Percentiles rank a stretch among this genome's conserved stretches.
Evolutionary conservation across 495 filamentous ascomycete genomes (phyloP).

Genomic region (Aspergillus diversus): DNA sequence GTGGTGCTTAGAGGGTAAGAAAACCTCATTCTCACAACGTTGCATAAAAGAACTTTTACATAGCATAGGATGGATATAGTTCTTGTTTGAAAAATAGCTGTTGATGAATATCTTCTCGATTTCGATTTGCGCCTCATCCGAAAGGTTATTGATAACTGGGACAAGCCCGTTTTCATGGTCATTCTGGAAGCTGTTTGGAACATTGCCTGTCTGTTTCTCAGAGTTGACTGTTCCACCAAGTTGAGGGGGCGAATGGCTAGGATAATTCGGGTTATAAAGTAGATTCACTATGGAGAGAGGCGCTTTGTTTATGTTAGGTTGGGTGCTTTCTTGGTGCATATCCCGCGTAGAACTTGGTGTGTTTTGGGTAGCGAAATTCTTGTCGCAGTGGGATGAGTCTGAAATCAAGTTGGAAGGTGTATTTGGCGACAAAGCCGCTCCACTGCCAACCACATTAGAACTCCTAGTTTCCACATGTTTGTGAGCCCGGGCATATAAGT

Average conservation of each 20-base stretch:
- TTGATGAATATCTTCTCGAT: constrained; percentile 35
- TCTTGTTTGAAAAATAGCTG: constrained; percentile 34
- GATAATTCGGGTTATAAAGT: constrained; percentile 30
- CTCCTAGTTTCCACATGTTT: constrained; percentile 22
- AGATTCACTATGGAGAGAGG: constrained; percentile 34
- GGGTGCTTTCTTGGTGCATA: not conserved
- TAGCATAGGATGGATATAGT: constrained; percentile 33
- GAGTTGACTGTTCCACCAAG: constrained; percentile 7
- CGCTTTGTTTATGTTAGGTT: constrained; percentile 16
- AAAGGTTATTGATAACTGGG: constrained; percentile 15
- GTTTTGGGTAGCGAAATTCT: no score
- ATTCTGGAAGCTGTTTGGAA: not conserved
- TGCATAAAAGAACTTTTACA: constrained; percentile 29
- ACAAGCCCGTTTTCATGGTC: constrained; percentile 12
- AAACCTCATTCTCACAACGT: constrained; percentile 29
- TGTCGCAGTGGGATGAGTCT: not conserved
- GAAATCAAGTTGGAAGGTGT: not conserved
- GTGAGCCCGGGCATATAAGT: constrained; percentile 28
- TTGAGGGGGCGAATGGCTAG: constrained; percentile 20
- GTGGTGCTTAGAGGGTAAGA: constrained; percentile 16
- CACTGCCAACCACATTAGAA: constrained; percentile 7
- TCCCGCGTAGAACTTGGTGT: no score
- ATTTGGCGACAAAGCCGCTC: not conserved
- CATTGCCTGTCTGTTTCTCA: not conserved
- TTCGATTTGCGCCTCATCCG: constrained; percentile 24